A percentile compares a stretch with the other conserved stretches of the same genome.
Conservation (phyloP, 1,284 basidiomycete species). For the Peniophora sp. region DNA sequence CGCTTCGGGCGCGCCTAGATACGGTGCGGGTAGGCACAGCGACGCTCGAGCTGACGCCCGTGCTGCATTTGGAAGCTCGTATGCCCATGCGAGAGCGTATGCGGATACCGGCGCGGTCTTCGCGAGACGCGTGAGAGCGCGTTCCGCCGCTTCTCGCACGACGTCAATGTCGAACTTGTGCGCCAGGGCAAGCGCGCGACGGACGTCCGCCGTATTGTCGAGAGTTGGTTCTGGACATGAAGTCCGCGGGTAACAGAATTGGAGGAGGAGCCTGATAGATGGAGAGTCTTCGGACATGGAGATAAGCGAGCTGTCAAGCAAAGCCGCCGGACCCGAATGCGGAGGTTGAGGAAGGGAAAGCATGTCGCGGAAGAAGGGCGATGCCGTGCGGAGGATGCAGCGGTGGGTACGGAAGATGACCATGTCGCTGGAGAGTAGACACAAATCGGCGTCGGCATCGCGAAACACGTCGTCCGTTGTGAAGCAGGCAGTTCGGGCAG, state of each 20-base stretch:
- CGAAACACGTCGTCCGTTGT: slow-evolving; percentile 3
- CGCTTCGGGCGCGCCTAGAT: background rate
- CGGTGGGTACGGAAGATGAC: slow-evolving; percentile 45
- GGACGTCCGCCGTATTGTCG: background rate
- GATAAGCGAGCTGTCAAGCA: slow-evolving; percentile 13
- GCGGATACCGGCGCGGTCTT: background rate
- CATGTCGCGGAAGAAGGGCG: slow-evolving; percentile 63
- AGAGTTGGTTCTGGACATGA: background rate
- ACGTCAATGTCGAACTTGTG: background rate
- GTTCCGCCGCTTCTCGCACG: background rate
- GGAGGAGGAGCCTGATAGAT: slow-evolving; percentile 25
- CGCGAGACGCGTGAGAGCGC: background rate
- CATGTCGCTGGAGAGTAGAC: slow-evolving; percentile 30
- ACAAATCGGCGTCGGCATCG: slow-evolving; percentile 52
- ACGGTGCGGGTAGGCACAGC: background rate
- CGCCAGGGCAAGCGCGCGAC: background rate
- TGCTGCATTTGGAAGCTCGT: background rate
- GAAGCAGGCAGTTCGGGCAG: too few species aligned
- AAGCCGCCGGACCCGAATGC: too few species aligned
- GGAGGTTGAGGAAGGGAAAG: slow-evolving; percentile 53
- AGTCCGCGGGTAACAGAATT: slow-evolving; percentile 27
- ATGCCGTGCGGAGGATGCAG: slow-evolving; percentile 52
- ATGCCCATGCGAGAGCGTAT: background rate
- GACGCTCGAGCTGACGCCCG: background rate
- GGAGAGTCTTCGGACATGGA: slow-evolving; percentile 23